phyloP scores from a whole-genome alignment of 768 basidiomycete species.

The Mycena capillaripes region DNA sequence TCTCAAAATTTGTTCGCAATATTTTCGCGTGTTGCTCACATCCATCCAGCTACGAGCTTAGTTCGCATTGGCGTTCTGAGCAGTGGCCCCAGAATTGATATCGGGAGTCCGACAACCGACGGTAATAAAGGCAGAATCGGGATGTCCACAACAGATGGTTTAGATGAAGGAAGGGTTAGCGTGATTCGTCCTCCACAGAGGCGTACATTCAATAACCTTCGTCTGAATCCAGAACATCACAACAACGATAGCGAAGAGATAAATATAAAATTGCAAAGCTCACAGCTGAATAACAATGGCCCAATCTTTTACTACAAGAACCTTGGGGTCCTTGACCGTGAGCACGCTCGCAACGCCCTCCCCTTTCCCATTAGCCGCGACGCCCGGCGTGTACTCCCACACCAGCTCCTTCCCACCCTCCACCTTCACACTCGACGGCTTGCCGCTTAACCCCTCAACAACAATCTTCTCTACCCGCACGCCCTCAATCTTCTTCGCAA shows the following conservation, averaged over 20 bases:
- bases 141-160: too few relatives aligned
- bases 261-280: constrained; percentile 30
- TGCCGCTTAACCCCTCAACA: constrained; percentile 76
- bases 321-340: constrained; percentile 81
- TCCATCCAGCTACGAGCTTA: too few relatives aligned
- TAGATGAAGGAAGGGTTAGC: too few relatives aligned
- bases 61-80: too few relatives aligned
- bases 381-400: constrained; percentile 79
- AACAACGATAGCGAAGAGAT: not conserved
- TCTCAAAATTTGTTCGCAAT: too few relatives aligned
- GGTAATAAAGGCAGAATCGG: too few relatives aligned
- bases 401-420: constrained; percentile 66
- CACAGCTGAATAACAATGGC: constrained; percentile 55
- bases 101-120: too few relatives aligned
- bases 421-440: constrained; percentile 73
- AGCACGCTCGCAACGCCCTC: constrained; percentile 79
- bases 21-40: too few relatives aligned
- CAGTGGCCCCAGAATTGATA: too few relatives aligned
- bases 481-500: constrained; percentile 71
- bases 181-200: too few relatives aligned
- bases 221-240: too few relatives aligned
- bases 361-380: constrained; percentile 66
- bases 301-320: constrained; percentile 75
- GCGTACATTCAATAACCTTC: too few relatives aligned
- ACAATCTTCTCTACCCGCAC: constrained; percentile 90